A percentile compares a stretch with the other conserved stretches of the same genome.
phyloP scores from a whole-genome alignment of 768 basidiomycete species.

The Candolleomyces aberdarensis region DNA sequence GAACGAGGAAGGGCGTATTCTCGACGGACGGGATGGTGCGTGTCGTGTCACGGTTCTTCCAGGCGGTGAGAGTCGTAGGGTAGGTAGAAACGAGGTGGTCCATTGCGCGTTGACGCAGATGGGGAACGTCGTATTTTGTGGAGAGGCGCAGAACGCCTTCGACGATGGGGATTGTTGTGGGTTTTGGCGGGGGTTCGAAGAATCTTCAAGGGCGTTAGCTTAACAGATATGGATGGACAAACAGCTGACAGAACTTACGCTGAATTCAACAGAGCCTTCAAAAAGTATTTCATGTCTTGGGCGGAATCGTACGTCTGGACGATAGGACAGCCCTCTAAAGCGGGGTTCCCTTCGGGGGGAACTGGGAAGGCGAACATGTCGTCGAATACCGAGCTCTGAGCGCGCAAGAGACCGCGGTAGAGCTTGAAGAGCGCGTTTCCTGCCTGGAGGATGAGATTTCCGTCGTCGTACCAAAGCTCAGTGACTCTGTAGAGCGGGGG shows the following conservation, averaged over 20 bases:
- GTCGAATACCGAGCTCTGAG: constrained; percentile 33
- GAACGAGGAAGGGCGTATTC: constrained; percentile 37
- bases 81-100: constrained; percentile 33
- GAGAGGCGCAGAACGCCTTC: constrained; percentile 34
- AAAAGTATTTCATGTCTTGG: constrained; percentile 30
- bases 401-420: constrained; percentile 31
- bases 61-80: constrained; percentile 30
- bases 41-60: constrained; percentile 28
- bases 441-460: constrained; percentile 36
- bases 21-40: constrained; percentile 37
- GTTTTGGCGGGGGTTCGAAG: constrained; percentile 32
- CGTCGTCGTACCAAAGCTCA: constrained; percentile 37
- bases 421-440: constrained; percentile 32
- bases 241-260: constrained; percentile 26
- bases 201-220: constrained; percentile 17
- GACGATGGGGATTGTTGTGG: constrained; percentile 26
- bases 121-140: constrained; percentile 36
- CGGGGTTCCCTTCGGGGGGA: constrained; percentile 23
- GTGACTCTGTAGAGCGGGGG: not conserved
- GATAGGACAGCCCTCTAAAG: constrained; percentile 27
- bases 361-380: constrained; percentile 39
- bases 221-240: not conserved
- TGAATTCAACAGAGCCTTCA: constrained; percentile 34
- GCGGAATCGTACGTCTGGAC: constrained; percentile 32
- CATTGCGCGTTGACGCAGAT: constrained; percentile 31